Evolutionary conservation across 2,329 filamentous ascomycete genomes (phyloP).

Genomic region (Diaporthe vaccinii): DNA sequence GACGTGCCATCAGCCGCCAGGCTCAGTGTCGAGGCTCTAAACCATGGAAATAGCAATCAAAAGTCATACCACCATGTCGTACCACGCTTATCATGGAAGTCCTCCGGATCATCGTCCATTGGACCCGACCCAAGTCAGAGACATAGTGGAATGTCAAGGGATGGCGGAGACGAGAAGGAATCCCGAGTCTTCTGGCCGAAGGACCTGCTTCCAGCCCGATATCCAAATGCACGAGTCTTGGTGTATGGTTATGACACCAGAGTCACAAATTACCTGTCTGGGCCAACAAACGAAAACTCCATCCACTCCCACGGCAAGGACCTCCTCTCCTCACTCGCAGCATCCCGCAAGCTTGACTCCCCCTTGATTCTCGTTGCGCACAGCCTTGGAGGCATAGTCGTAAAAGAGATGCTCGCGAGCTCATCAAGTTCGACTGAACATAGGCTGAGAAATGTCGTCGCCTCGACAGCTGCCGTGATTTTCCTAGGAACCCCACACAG

Average conservation of each 20-base stretch:
- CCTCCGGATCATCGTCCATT: neutral
- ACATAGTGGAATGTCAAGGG: too few species aligned
- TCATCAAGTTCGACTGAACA: neutral
- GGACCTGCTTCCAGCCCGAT: neutral
- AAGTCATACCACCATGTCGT: neutral
- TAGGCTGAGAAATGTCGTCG: neutral
- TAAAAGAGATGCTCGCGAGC: conserved; percentile 11
- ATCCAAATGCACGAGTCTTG: neutral
- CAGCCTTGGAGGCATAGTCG: conserved; percentile 3
- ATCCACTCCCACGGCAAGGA: conserved; percentile 6
- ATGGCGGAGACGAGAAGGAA: neutral
- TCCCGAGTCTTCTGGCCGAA: neutral
- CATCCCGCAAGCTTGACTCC: neutral
- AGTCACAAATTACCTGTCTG: neutral
- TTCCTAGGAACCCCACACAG: conserved; percentile 1
- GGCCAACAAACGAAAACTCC: neutral
- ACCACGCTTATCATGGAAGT: neutral
- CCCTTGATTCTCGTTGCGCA: neutral
- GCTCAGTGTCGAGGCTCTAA: neutral
- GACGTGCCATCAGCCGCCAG: neutral
- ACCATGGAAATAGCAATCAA: neutral
- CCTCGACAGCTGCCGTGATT: neutral
- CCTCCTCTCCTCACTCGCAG: neutral
- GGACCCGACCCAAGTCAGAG: neutral
- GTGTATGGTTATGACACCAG: conserved; percentile 4